Evolutionary conservation across 2,329 filamentous ascomycete species (phyloP).

Genomic region (Xylariaceae sp.): DNA sequence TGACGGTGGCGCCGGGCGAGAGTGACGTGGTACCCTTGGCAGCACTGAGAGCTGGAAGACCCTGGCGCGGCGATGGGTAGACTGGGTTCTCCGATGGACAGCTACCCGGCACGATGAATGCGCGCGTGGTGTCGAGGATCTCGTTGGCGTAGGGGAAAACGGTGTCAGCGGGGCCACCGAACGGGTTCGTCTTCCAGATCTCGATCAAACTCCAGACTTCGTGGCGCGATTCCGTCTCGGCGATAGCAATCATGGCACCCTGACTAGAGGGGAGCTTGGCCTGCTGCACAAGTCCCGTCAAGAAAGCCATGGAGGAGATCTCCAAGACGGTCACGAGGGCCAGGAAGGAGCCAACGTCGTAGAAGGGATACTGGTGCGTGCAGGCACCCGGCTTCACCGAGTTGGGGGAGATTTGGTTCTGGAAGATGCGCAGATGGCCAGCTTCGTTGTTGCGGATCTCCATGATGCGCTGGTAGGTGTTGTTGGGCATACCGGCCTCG

Average conservation of each 20-base stretch:
- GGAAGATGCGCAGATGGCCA: constrained; percentile 40
- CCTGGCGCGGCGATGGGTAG: constrained; percentile 33
- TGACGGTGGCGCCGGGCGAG: constrained; percentile 27
- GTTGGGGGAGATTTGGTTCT: constrained; percentile 35
- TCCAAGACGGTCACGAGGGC: constrained; percentile 32
- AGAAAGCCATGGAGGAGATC: constrained; percentile 34
- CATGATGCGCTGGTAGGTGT: constrained; percentile 25
- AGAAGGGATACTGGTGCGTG: constrained; percentile 17
- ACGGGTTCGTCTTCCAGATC: constrained; percentile 34
- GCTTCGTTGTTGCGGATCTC: constrained; percentile 43
- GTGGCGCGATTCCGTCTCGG: constrained; percentile 34
- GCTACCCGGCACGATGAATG: constrained; percentile 17
- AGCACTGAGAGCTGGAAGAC: constrained; percentile 28
- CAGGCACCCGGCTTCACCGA: constrained; percentile 34
- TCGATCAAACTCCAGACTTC: constrained; percentile 38
- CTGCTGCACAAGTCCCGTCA: constrained; percentile 32
- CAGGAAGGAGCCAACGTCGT: constrained; percentile 16
- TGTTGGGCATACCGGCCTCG: constrained; percentile 28
- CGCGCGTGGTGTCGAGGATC: constrained; percentile 33
- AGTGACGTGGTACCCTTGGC: constrained; percentile 21
- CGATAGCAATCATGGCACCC: constrained; percentile 32
- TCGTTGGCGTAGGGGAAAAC: constrained; percentile 38
- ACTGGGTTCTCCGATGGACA: constrained; percentile 32
- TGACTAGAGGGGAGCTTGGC: constrained; percentile 29
- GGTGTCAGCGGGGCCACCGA: constrained; percentile 37